Percentiles rank a stretch among this genome's conserved stretches.
These are phyloP conservation scores for Prunus campanulata DNA, from an alignment of 306 rosid species.

Conservation along the genomic window DNA sequence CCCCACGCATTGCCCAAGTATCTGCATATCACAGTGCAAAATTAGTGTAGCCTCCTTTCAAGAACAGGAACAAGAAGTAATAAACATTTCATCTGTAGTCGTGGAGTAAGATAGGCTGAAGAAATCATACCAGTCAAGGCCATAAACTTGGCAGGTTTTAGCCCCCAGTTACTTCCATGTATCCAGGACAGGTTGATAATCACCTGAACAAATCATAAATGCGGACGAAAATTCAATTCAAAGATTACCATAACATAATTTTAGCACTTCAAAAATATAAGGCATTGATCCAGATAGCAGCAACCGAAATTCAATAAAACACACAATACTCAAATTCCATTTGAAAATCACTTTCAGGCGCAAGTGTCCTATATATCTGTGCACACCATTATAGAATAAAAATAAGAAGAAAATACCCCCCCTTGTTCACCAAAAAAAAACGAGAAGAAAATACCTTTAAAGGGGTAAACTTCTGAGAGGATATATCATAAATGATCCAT, in stretches of 20 bases:
- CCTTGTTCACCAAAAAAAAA: not conserved
- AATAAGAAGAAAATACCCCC: not conserved
- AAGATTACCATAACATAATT: slow-evolving; percentile 7
- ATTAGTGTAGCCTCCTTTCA: not conserved
- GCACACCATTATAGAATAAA: not conserved
- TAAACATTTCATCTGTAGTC: not conserved
- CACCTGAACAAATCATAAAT: slow-evolving; percentile 26
- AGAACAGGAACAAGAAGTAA: not conserved
- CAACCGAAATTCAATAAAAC: not conserved
- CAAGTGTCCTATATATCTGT: not conserved
- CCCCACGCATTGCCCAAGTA: slow-evolving; percentile 58
- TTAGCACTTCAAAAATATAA: not conserved
- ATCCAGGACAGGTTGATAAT: slow-evolving; percentile 30
- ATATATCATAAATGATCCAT: not conserved
- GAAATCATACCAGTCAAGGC: slow-evolving; percentile 47
- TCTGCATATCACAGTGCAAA: slow-evolving; percentile 33
- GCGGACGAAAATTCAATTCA: slow-evolving; percentile 1
- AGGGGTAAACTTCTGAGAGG: not conserved
- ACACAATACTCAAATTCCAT: not conserved
- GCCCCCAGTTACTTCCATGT: slow-evolving; percentile 79
- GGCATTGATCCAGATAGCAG: not conserved
- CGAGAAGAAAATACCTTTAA: not conserved
- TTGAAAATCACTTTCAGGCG: slow-evolving; percentile 6
- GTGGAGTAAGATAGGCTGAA: slow-evolving; percentile 1
- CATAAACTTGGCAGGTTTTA: slow-evolving; percentile 50